phyloP scores from a whole-genome alignment of 108 stramenopile species.

The Cyclotella kingstonii region DNA sequence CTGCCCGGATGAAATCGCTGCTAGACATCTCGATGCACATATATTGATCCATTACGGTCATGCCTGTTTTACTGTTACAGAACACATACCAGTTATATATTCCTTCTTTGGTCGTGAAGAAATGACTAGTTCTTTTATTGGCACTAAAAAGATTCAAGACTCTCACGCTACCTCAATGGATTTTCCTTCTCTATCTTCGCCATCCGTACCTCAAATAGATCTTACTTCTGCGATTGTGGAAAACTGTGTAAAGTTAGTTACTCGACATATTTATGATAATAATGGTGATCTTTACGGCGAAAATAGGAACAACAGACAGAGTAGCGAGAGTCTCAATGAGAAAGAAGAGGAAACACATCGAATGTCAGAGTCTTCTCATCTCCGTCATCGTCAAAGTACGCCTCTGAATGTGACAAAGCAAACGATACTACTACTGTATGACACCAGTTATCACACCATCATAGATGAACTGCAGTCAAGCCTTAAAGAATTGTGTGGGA shows the following conservation, averaged over 20 bases:
- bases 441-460: constrained; percentile 79
- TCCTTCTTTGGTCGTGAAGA: constrained; percentile 46
- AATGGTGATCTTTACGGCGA: too few species aligned
- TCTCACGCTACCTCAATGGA: too few species aligned
- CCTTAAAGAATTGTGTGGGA: constrained; percentile 23
- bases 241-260: too few species aligned
- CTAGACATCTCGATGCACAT: constrained; percentile 89
- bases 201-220: too few species aligned
- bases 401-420: too few species aligned
- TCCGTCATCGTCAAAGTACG: not conserved
- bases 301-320: too few species aligned
- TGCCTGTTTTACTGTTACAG: constrained; percentile 71
- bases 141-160: too few species aligned
- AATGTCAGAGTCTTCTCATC: constrained; percentile 20
- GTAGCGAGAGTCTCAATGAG: constrained; percentile 26
- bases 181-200: too few species aligned
- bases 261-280: too few species aligned
- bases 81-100: constrained; percentile 63
- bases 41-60: constrained; percentile 92
- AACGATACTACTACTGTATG: constrained; percentile 63
- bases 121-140: too few species aligned
- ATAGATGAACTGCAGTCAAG: constrained; percentile 54
- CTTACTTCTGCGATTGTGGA: too few species aligned
- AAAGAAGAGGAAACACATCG: constrained; percentile 15
- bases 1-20: constrained; percentile 94